Percentiles rank a stretch among this genome's conserved stretches.
phyloP scores from a whole-genome alignment of 805 yeast species.

The Priceomyces medius region DNA sequence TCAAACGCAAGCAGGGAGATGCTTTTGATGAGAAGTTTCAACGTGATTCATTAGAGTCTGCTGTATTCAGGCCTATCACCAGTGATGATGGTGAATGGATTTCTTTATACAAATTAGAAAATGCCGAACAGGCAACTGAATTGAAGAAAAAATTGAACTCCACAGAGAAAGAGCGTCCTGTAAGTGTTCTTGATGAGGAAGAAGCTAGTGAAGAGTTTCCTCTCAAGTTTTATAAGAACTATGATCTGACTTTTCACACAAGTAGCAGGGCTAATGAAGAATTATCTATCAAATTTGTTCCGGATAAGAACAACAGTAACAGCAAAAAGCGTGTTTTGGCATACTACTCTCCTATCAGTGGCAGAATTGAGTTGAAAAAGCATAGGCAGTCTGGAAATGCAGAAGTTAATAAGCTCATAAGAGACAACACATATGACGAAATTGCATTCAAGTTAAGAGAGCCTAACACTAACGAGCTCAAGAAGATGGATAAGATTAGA shows the following conservation, averaged over 20 bases:
- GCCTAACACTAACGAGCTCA: constrained; percentile 68
- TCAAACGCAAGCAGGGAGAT: constrained; percentile 27
- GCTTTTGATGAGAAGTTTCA: constrained; percentile 31
- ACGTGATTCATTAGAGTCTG: constrained; percentile 45
- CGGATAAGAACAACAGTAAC: constrained; percentile 30
- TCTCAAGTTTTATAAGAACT: constrained; percentile 71
- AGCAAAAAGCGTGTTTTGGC: constrained; percentile 53
- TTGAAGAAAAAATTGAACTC: constrained; percentile 32
- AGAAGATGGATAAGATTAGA: constrained; percentile 64
- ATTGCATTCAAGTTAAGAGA: constrained; percentile 66
- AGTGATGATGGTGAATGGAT: constrained; percentile 78
- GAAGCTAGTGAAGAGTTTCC: constrained; percentile 43
- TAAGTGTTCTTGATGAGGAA: constrained; percentile 44
- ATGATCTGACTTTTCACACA: constrained; percentile 62
- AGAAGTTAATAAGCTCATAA: constrained; percentile 53
- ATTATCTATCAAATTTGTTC: constrained; percentile 58
- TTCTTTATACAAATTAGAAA: constrained; percentile 42
- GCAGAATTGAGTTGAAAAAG: constrained; percentile 78
- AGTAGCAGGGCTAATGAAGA: constrained; percentile 57
- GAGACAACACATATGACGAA: constrained; percentile 58
- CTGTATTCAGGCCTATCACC: constrained; percentile 73
- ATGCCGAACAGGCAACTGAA: constrained; percentile 21
- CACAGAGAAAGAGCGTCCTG: constrained; percentile 45
- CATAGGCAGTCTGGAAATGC: constrained; percentile 67
- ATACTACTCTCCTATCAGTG: constrained; percentile 73